These are phyloP conservation scores for Eleusine indica DNA, from an alignment of 176 grass and related monocot species.

Conservation along the genomic window DNA sequence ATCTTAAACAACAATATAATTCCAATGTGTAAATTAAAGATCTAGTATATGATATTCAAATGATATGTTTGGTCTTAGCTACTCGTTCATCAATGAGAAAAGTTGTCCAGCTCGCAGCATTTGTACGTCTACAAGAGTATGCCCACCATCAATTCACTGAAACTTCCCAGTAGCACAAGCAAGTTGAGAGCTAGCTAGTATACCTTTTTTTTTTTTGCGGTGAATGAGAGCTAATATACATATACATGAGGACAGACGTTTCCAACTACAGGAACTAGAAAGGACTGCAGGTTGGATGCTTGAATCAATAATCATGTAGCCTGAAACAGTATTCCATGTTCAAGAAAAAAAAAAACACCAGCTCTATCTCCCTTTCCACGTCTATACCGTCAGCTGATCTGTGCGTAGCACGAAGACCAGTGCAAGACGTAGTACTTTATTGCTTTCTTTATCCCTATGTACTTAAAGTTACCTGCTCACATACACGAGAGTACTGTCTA, in stretches of 20 bases:
- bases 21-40: conserved; percentile 37
- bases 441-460: conserved; percentile 32
- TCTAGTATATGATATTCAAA: conserved; percentile 8
- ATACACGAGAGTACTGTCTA: conserved; percentile 29
- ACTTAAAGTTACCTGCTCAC: conserved; percentile 44
- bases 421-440: conserved; percentile 32
- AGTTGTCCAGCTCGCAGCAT: conserved; percentile 11
- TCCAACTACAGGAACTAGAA: conserved; percentile 35
- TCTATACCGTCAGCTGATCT: conserved; percentile 2
- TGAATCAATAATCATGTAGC: conserved; percentile 38
- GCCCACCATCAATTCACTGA: conserved; percentile 12
- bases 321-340: conserved; percentile 19
- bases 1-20: conserved; percentile 52
- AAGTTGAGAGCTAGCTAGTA: not conserved
- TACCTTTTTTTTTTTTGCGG: too few relatives aligned
- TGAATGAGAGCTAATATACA: not conserved
- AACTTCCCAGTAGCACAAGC: conserved; percentile 26
- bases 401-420: conserved; percentile 35
- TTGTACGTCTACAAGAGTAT: conserved; percentile 12
- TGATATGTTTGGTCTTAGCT: conserved; percentile 25
- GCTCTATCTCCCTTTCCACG: not conserved
- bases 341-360: not conserved
- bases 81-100: conserved; percentile 23
- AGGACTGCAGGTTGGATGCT: not conserved
- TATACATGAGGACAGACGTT: not conserved